Evolutionary conservation across 73 alveolate genomes (phyloP).

Genomic region (Stentor coeruleus): DNA sequence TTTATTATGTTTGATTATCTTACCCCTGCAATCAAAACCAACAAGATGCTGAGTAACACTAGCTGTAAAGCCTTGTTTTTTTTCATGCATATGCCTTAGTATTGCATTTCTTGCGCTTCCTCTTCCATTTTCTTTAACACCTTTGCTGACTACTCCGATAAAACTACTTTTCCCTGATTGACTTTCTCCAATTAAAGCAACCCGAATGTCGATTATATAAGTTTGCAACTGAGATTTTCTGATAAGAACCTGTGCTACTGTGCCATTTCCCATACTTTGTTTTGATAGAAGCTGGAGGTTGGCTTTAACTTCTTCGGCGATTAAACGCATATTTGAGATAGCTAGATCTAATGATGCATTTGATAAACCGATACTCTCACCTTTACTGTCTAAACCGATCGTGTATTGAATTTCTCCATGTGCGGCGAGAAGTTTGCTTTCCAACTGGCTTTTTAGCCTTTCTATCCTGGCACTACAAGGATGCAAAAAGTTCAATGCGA

Average conservation of each 20-base stretch:
- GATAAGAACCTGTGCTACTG: not conserved
- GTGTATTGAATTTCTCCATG: not conserved
- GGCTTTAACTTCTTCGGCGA: slow-evolving; percentile 5
- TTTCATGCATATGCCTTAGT: slow-evolving; percentile 21
- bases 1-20: not conserved
- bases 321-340: not conserved
- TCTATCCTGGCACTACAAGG: not conserved
- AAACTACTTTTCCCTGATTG: slow-evolving; percentile 23
- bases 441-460: slow-evolving; percentile 10
- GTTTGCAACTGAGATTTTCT: not conserved
- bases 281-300: not conserved
- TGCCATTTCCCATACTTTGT: not conserved
- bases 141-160: slow-evolving; percentile 28
- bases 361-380: not conserved
- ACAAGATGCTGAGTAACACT: not conserved
- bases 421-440: not conserved
- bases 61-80: slow-evolving; percentile 17
- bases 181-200: slow-evolving; percentile 22
- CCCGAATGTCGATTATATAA: not conserved
- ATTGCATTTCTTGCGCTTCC: slow-evolving; percentile 19
- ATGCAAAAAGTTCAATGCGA: not conserved
- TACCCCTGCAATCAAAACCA: slow-evolving; percentile 4
- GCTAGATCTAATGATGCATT: not conserved
- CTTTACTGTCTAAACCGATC: not conserved
- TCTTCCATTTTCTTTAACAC: slow-evolving; percentile 23